A percentile compares a stretch with the other conserved stretches of the same genome.
phyloP scores from a whole-genome alignment of 2,329 filamentous ascomycete genomes.

The Venturia pyrina region DNA sequence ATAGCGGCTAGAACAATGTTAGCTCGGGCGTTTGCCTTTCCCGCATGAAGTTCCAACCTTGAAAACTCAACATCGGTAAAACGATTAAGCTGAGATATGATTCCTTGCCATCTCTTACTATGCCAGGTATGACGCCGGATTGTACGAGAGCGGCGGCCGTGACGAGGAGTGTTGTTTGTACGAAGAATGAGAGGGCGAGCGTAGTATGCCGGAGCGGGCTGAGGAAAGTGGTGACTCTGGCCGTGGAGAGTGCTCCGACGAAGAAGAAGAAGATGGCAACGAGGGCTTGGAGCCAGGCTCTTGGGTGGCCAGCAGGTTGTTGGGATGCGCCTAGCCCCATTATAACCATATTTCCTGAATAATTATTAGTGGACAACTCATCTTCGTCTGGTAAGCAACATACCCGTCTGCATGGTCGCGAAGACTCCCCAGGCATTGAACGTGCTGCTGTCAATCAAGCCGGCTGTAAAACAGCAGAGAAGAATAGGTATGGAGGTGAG shows the following conservation, averaged over 20 bases:
- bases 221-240: slow-evolving; percentile 21
- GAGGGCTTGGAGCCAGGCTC: slow-evolving; percentile 44
- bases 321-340: slow-evolving; percentile 48
- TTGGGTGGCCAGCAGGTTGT: slow-evolving; percentile 40
- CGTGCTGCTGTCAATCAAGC: slow-evolving; percentile 36
- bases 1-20: slow-evolving; percentile 29
- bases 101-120: not conserved
- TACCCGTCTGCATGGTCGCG: slow-evolving; percentile 44
- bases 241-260: slow-evolving; percentile 38
- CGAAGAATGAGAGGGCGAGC: slow-evolving; percentile 39
- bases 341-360: slow-evolving; percentile 51
- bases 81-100: slow-evolving; percentile 11
- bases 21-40: not conserved
- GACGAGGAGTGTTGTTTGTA: slow-evolving; percentile 43
- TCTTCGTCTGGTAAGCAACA: not conserved
- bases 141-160: slow-evolving; percentile 41
- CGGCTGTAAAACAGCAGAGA: slow-evolving; percentile 36
- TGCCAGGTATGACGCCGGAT: slow-evolving; percentile 18
- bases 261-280: slow-evolving; percentile 46
- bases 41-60: slow-evolving; percentile 17
- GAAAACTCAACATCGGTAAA: slow-evolving; percentile 39
- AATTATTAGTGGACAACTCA: not conserved
- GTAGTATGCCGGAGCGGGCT: slow-evolving; percentile 29
- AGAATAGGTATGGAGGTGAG: slow-evolving; percentile 23
- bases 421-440: slow-evolving; percentile 42